Percentiles rank a stretch among this genome's conserved stretches.
Conservation (phyloP, 805 yeast genomes). For the Saturnispora galanensis region DNA sequence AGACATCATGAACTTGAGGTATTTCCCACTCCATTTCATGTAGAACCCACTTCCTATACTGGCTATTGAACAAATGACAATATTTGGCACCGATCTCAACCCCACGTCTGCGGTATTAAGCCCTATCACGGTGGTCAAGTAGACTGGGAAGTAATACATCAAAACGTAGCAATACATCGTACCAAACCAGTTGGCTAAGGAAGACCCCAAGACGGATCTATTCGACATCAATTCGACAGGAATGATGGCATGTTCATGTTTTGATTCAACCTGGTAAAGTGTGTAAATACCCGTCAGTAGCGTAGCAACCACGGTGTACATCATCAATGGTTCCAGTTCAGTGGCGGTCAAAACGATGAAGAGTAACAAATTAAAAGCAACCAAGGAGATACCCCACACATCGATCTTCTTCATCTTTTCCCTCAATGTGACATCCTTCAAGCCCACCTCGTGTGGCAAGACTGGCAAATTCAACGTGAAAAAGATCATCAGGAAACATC, state of each 20-base stretch:
- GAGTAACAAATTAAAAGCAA: slow-evolving; percentile 26
- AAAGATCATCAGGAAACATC: slow-evolving; percentile 29
- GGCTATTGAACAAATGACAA: slow-evolving; percentile 47
- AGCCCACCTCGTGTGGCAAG: slow-evolving; percentile 23
- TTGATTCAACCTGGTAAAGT: slow-evolving; percentile 16
- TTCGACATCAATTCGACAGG: slow-evolving; percentile 47
- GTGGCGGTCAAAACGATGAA: slow-evolving; percentile 29
- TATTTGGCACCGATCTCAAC: slow-evolving; percentile 48
- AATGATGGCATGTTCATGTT: slow-evolving; percentile 43
- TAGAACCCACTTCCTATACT: slow-evolving; percentile 55
- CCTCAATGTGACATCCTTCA: slow-evolving; percentile 28
- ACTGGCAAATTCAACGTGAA: slow-evolving; percentile 38
- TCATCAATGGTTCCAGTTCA: neutral
- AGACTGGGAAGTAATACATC: slow-evolving; percentile 54
- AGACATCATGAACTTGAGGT: slow-evolving; percentile 36
- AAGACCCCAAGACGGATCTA: slow-evolving; percentile 53
- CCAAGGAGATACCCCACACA: slow-evolving; percentile 29
- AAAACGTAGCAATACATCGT: slow-evolving; percentile 39
- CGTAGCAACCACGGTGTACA: neutral
- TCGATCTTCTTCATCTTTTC: slow-evolving; percentile 48
- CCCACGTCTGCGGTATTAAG: slow-evolving; percentile 51
- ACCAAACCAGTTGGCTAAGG: slow-evolving; percentile 53
- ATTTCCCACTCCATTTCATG: slow-evolving; percentile 56
- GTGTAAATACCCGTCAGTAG: slow-evolving; percentile 8
- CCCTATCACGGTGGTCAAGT: slow-evolving; percentile 44